A percentile compares a stretch with the other conserved stretches of the same genome.
phyloP scores from a whole-genome alignment of 768 basidiomycete genomes.

The Kwoniella sp. region DNA sequence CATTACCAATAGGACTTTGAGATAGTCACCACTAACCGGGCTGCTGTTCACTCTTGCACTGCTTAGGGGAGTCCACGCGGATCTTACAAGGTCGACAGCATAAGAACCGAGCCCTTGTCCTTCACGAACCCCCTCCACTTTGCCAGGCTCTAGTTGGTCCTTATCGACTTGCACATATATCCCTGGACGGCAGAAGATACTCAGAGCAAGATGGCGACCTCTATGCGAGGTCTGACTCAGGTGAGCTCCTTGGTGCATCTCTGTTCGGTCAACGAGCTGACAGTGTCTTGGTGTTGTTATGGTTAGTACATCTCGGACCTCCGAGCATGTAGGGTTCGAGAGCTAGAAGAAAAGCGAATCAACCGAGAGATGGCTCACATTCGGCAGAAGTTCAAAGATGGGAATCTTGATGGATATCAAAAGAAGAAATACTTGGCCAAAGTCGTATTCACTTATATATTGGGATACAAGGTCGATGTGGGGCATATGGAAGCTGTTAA shows the following conservation, averaged over 20 bases:
- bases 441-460: slow-evolving; percentile 97
- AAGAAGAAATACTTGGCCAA: slow-evolving; percentile 83
- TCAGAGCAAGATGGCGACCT: slow-evolving; percentile 69
- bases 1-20: no score
- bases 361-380: slow-evolving; percentile 99
- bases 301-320: slow-evolving; percentile 96
- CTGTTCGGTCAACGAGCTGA: no score
- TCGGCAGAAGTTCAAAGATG: slow-evolving; percentile 90
- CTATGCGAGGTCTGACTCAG: slow-evolving; percentile 90
- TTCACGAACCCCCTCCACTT: no score
- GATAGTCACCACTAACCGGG: no score
- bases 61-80: no score
- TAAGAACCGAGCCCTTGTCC: no score
- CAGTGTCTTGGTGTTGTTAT: slow-evolving; percentile 12
- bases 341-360: slow-evolving; percentile 96
- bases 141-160: no score
- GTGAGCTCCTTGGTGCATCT: slow-evolving; percentile 57
- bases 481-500: slow-evolving; percentile 99
- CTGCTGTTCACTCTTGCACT: no score
- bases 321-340: slow-evolving; percentile 91
- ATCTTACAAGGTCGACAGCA: no score
- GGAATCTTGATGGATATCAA: slow-evolving; percentile 59
- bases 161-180: no score
- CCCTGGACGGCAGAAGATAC: no score
- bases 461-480: slow-evolving; percentile 98